Evolutionary conservation across 257 asterid species (phyloP), one percentile per base, ranked within the genome.

Genomic region (Cordia subcordata): DNA sequence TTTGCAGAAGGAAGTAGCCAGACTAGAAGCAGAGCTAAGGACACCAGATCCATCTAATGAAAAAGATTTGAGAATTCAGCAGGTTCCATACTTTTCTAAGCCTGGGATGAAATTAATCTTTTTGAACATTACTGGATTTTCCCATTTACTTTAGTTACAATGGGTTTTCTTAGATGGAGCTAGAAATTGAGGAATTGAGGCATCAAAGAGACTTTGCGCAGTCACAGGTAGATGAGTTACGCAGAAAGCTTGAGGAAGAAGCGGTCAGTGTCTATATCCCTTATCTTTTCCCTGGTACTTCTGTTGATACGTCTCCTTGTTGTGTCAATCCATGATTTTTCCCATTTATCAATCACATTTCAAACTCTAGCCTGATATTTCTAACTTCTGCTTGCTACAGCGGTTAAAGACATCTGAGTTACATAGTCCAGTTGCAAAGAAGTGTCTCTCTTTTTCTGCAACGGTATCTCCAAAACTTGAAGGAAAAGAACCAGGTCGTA

Each of bases 1-100:
- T 73, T 64, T 92, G 82, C 96, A 92, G 65, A 92, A 92, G 77
- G 96, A 92, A 77, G 98, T 92, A 49, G 96, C 96, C 60, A 78
- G 96, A 71, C 76, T 93, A 55, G 99, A 85, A 77, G 95, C 96
- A 65, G 96, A 75, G 70, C 63, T 93, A 65, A 84, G 87, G 17
- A 89, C 95, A 55, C 99, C 99, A 23, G 96, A 81, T 20, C 82
- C 90, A 50, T 70, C 86, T 16, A 77, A 69, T 60, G 97, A 85
- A 61, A 90, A 80, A 75, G 96, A 90, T 64, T 42, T 57, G n/a
- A 82, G 78, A 68, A 85, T 90, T 77, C 77, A 69, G 50, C 85
- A 90, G 97, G 97, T 90, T 73, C 62, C 64, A 38, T 53, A 4
- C 66, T 63, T n/a, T n/a, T 27, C 33, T 5, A 35, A n/a, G 16